Evolutionary conservation across 441 rosid genomes (phyloP).

Genomic region (Populus hybrid): DNA sequence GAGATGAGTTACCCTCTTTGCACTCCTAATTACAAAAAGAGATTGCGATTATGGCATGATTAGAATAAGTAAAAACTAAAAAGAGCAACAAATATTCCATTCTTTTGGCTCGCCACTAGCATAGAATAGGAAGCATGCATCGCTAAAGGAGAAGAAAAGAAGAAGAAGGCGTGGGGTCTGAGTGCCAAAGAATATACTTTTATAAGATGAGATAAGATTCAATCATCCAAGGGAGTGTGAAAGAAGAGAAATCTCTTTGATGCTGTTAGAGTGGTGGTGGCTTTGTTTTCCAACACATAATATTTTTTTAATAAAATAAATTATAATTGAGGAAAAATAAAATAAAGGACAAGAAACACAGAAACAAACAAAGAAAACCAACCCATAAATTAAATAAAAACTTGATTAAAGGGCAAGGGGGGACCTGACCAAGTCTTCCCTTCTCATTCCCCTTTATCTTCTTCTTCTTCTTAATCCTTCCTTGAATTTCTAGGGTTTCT

Average conservation of each 20-base stretch:
- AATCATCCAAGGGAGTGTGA: not conserved
- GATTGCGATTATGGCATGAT: not conserved
- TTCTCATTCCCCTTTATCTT: constrained; percentile 4
- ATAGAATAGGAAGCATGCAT: no score
- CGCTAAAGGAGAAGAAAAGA: no score
- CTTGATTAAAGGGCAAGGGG: constrained; percentile 27
- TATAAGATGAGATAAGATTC: not conserved
- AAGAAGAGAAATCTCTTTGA: not conserved
- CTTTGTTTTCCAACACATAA: not conserved
- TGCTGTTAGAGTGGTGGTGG: not conserved
- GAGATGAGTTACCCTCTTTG: no score
- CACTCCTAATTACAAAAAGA: no score
- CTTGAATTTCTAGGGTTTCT: constrained; percentile 33
- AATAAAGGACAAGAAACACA: not conserved
- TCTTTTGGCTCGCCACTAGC: no score
- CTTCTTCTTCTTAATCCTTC: constrained; percentile 3
- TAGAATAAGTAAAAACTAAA: no score
- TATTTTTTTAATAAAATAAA: not conserved
- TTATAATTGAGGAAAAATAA: not conserved
- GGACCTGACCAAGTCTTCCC: constrained; percentile 17
- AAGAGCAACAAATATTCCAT: no score
- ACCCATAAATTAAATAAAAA: constrained; percentile 14
- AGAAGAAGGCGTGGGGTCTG: not conserved
- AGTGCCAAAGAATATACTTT: not conserved
- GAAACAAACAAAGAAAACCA: constrained; percentile 17